phyloP scores from a whole-genome alignment of 2,329 filamentous ascomycete species.

The Alternaria arbusti region DNA sequence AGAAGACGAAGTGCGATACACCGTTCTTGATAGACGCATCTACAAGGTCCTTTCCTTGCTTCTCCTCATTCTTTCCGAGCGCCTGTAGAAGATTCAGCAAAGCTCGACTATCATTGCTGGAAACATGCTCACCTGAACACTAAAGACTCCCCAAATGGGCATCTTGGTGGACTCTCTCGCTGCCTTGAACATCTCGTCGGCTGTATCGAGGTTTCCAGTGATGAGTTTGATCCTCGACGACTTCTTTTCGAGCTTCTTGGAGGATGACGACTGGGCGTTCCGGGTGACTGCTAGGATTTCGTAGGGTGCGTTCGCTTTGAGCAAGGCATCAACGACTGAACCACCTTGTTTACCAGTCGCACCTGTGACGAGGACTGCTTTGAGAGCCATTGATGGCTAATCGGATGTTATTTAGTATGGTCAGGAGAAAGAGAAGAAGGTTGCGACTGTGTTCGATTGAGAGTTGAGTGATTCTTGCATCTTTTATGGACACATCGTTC shows the following conservation, averaged over 20 bases:
- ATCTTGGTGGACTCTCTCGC: slow-evolving; percentile 43
- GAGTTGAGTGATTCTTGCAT: background rate
- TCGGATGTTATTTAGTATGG: background rate
- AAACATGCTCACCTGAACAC: slow-evolving; percentile 30
- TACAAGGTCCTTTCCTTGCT: slow-evolving; percentile 48
- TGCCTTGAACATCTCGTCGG: slow-evolving; percentile 57
- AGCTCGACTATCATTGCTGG: background rate
- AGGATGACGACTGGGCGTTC: slow-evolving; percentile 55
- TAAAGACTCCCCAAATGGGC: slow-evolving; percentile 43
- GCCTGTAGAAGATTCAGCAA: background rate
- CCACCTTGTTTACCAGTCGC: slow-evolving; percentile 56
- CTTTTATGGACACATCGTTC: background rate
- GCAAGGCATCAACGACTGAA: slow-evolving; percentile 48
- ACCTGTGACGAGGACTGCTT: slow-evolving; percentile 49
- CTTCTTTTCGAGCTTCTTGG: slow-evolving; percentile 55
- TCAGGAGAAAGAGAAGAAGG: background rate
- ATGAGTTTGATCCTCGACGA: slow-evolving; percentile 60
- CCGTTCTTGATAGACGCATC: slow-evolving; percentile 39
- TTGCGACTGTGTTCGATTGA: background rate
- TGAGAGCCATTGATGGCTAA: slow-evolving; percentile 4
- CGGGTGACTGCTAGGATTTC: slow-evolving; percentile 65
- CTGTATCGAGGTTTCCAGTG: slow-evolving; percentile 61
- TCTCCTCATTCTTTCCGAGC: slow-evolving; percentile 40
- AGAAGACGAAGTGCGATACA: slow-evolving; percentile 49
- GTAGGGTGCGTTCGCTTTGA: slow-evolving; percentile 46